Conservation (phyloP, 2,329 filamentous ascomycete genomes). For the Cladosporium cucumerinum region DNA sequence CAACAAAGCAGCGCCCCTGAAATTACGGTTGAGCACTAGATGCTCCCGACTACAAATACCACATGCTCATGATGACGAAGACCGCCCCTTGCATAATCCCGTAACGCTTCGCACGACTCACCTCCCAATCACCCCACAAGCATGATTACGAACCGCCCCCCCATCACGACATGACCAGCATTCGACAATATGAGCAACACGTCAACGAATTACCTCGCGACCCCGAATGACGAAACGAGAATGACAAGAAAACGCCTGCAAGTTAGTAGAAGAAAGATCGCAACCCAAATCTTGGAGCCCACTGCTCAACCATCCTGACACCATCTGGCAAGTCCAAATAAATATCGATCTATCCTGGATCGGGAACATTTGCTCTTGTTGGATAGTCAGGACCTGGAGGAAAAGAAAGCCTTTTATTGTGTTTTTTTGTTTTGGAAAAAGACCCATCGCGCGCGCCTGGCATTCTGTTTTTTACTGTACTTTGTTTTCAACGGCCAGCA, state of each 20-base stretch:
- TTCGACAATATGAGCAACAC: constrained; percentile 17
- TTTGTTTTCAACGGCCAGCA: constrained; percentile 2
- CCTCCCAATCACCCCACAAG: constrained; percentile 7
- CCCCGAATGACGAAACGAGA: constrained; percentile 15
- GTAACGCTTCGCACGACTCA: constrained; percentile 15
- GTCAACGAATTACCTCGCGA: constrained; percentile 14
- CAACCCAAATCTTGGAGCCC: constrained; percentile 12
- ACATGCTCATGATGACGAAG: constrained; percentile 17
- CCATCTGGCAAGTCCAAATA: neutral
- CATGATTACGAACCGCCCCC: constrained; percentile 15
- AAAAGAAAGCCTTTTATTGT: constrained; percentile 13
- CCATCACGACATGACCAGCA: constrained; percentile 18
- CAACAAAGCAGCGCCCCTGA: constrained; percentile 56
- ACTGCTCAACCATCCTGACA: constrained; percentile 8
- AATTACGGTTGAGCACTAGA: constrained; percentile 59
- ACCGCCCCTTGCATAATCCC: constrained; percentile 15
- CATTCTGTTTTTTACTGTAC: constrained; percentile 13
- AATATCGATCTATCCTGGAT: neutral
- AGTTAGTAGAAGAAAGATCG: constrained; percentile 17
- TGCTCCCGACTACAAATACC: constrained; percentile 12
- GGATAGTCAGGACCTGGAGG: constrained; percentile 5
- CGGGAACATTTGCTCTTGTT: neutral
- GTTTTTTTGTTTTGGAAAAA: neutral
- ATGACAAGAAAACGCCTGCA: constrained; percentile 11
- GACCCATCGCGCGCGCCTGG: constrained; percentile 12